phyloP scores from a whole-genome alignment of 768 basidiomycete species.

The Hydnum rufescens region DNA sequence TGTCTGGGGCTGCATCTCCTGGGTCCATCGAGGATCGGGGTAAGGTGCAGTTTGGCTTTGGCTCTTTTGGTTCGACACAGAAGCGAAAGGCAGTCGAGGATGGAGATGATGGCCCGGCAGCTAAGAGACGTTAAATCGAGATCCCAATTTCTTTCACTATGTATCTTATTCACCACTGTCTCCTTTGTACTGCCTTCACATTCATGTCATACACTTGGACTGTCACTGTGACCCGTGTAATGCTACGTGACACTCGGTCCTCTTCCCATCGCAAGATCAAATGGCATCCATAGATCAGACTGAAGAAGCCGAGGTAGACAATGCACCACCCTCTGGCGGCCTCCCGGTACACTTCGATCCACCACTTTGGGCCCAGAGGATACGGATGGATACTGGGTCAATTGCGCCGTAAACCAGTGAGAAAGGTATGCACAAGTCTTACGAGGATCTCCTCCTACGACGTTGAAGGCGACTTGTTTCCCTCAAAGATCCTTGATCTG shows the following conservation, averaged over 20 bases:
- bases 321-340: too few relatives aligned
- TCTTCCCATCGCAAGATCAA: too few relatives aligned
- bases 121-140: conserved; percentile 42
- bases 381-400: conserved; percentile 52
- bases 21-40: conserved; percentile 30
- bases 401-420: too few relatives aligned
- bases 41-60: conserved; percentile 61
- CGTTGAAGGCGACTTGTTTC: neutral
- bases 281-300: too few relatives aligned
- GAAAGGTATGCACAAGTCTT: too few relatives aligned
- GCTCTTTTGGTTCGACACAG: conserved; percentile 16
- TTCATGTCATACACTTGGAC: too few relatives aligned
- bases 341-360: conserved; percentile 46
- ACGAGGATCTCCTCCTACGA: neutral
- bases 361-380: conserved; percentile 43
- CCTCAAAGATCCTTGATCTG: conserved; percentile 38
- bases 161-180: too few relatives aligned
- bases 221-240: too few relatives aligned
- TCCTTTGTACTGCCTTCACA: too few relatives aligned
- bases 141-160: too few relatives aligned
- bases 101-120: conserved; percentile 39
- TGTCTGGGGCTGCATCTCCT: neutral
- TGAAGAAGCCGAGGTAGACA: too few relatives aligned
- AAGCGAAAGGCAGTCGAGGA: conserved; percentile 71
- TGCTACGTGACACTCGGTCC: too few relatives aligned